A percentile compares a stretch with the other conserved stretches of the same genome.
Evolutionary conservation across 2,329 filamentous ascomycete species (phyloP).

Genomic region (Penicillium frequentans): DNA sequence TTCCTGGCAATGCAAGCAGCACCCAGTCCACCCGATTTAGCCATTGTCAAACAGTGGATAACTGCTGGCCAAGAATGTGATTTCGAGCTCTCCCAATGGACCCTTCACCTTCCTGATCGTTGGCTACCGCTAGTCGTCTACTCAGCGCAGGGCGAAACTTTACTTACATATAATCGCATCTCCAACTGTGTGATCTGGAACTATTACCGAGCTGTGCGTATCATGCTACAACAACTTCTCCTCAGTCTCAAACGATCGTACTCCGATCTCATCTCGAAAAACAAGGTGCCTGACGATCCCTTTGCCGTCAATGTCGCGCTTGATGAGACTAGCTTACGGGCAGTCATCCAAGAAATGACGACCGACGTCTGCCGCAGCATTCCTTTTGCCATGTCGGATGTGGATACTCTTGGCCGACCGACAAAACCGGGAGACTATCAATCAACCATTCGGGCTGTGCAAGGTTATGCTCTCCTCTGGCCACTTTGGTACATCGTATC

Average conservation of each 20-base stretch:
- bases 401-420: conserved; percentile 33
- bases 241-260: conserved; percentile 25
- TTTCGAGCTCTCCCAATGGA: conserved; percentile 32
- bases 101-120: conserved; percentile 28
- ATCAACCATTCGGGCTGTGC: conserved; percentile 30
- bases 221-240: conserved; percentile 33
- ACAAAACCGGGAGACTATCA: conserved; percentile 12
- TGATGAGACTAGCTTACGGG: conserved; percentile 12
- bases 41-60: conserved; percentile 26
- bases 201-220: conserved; percentile 36
- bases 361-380: conserved; percentile 36
- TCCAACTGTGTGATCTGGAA: conserved; percentile 33
- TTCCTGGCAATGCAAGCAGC: conserved; percentile 22
- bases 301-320: conserved; percentile 3
- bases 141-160: conserved; percentile 26
- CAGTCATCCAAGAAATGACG: conserved; percentile 34
- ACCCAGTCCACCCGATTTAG: conserved; percentile 13
- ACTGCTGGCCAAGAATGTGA: conserved; percentile 24
- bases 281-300: neutral
- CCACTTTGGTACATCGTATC: conserved; percentile 39
- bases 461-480: conserved; percentile 37
- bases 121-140: conserved; percentile 37
- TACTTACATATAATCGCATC: conserved; percentile 35
- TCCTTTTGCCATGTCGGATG: conserved; percentile 33
- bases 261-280: conserved; percentile 9